Percentiles rank a stretch among this genome's conserved stretches.
phyloP scores from a whole-genome alignment of 441 rosid genomes.

The Brassica hybrid region DNA sequence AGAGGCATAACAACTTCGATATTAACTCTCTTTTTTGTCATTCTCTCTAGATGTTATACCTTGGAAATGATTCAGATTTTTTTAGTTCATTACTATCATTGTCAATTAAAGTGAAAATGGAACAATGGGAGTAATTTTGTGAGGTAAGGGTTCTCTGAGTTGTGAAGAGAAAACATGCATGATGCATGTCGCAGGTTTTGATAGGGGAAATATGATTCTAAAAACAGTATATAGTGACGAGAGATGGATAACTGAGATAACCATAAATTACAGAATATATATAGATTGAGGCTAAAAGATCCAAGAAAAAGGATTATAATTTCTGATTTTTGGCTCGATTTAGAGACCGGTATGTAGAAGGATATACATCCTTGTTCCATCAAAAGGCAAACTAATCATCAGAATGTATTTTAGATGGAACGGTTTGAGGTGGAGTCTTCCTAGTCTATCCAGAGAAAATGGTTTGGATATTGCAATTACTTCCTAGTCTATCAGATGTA shows the following conservation, averaged over 20 bases:
- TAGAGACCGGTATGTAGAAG: too few relatives aligned
- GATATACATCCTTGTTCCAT: too few relatives aligned
- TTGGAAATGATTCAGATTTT: neutral
- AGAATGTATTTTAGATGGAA: too few relatives aligned
- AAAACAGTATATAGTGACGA: neutral
- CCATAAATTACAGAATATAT: neutral
- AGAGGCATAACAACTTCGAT: neutral
- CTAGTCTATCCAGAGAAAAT: neutral
- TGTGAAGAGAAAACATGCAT: neutral
- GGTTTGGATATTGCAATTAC: neutral
- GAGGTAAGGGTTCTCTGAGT: neutral
- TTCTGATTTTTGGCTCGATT: too few relatives aligned
- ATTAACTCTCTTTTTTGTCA: too few relatives aligned
- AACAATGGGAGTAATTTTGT: neutral
- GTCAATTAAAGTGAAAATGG: neutral
- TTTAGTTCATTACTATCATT: neutral
- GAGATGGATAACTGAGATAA: neutral
- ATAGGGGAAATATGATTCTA: neutral
- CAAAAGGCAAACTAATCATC: too few relatives aligned
- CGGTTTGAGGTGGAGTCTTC: too few relatives aligned
- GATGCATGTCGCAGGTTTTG: too few relatives aligned
- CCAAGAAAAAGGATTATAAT: too few relatives aligned
- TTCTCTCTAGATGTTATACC: neutral
- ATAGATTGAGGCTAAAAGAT: too few relatives aligned
- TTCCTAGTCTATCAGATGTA: too few relatives aligned